Evolutionary conservation across 768 basidiomycete genomes (phyloP).

Genomic region (Mycena amicta): DNA sequence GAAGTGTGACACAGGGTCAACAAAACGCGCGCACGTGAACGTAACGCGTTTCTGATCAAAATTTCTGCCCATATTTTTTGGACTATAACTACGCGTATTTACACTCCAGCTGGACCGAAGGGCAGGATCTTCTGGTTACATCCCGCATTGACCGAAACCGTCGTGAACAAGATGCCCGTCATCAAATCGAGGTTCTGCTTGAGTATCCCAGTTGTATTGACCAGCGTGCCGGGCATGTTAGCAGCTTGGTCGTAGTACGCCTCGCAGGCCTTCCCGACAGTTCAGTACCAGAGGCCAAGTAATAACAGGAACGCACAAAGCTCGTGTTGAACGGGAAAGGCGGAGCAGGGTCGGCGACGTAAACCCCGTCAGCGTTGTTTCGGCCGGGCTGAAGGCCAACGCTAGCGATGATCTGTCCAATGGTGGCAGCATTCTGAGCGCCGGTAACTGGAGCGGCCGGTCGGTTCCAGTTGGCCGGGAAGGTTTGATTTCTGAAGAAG

Average conservation of each 20-base stretch:
- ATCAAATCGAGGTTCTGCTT: neutral
- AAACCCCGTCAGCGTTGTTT: slow-evolving; percentile 15
- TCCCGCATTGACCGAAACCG: neutral
- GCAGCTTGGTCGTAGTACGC: neutral
- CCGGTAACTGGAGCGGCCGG: slow-evolving; percentile 3
- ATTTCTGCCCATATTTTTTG: no score
- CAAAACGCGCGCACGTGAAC: neutral
- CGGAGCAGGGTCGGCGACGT: slow-evolving; percentile 7
- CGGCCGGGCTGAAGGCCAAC: slow-evolving; percentile 3
- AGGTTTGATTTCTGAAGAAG: slow-evolving; percentile 6
- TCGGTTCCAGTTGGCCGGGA: slow-evolving; percentile 18
- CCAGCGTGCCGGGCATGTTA: neutral
- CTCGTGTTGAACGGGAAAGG: slow-evolving; percentile 15
- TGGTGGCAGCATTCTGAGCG: neutral
- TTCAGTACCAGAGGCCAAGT: no score
- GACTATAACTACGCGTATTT: no score
- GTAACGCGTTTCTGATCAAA: neutral
- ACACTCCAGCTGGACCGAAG: neutral
- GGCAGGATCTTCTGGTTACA: slow-evolving; percentile 49
- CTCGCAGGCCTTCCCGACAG: neutral
- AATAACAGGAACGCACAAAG: neutral
- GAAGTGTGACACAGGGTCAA: neutral
- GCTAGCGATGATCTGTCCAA: neutral
- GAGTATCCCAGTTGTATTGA: neutral
- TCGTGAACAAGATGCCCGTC: neutral